These are phyloP conservation scores for Naganishia vishniacii DNA, from an alignment of 768 basidiomycete species.

Conservation along the genomic window DNA sequence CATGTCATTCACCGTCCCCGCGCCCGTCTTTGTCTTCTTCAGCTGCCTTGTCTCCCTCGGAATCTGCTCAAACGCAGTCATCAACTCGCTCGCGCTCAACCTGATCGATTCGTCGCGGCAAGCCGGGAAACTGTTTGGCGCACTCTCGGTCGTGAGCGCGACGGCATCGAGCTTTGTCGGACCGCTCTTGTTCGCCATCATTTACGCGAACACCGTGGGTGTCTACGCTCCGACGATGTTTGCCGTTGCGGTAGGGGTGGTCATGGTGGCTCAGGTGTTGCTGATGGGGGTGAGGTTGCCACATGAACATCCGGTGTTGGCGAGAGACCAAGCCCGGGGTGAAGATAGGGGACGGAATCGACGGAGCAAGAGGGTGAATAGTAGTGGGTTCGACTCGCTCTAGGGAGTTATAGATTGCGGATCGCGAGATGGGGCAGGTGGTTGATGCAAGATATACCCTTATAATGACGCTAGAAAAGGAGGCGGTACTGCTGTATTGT, in stretches of 20 bases:
- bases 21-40: constrained; percentile 56
- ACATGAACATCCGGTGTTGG: constrained; percentile 5
- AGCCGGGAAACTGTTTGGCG: constrained; percentile 72
- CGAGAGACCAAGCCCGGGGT: constrained; percentile 15
- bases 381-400: constrained; percentile 18
- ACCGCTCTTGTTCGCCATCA: constrained; percentile 65
- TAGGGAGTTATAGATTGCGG: not conserved
- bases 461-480: no score
- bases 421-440: no score
- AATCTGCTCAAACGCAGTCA: constrained; percentile 61
- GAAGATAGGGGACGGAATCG: constrained; percentile 39
- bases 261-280: constrained; percentile 31
- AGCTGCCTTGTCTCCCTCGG: constrained; percentile 59
- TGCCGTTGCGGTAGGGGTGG: constrained; percentile 53
- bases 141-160: constrained; percentile 67
- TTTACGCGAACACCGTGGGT: constrained; percentile 67
- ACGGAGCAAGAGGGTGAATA: constrained; percentile 36
- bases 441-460: not conserved
- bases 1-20: constrained; percentile 54
- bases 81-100: constrained; percentile 67
- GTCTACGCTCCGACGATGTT: constrained; percentile 67
- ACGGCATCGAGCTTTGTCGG: constrained; percentile 63
- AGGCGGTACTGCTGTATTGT: no score
- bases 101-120: constrained; percentile 54
- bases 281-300: constrained; percentile 32